Conservation (phyloP, 73 alveolate genomes). For the Paramecium pentaurelia region DNA sequence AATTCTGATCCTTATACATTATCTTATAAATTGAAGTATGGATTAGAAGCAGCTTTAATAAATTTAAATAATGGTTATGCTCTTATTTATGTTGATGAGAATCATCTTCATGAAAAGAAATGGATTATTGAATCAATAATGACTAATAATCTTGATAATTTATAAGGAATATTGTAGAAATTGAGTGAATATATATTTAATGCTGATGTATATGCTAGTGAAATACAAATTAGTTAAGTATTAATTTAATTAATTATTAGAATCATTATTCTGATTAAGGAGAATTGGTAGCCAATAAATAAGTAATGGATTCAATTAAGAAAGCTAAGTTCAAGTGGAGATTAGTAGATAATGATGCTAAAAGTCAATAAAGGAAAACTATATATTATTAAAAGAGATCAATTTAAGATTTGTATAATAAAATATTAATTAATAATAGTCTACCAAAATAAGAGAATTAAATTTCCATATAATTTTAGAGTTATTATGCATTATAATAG, state of each 20-base stretch:
- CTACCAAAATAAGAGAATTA: not conserved
- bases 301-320: not conserved
- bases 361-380: not conserved
- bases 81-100: not conserved
- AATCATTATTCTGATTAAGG: not conserved
- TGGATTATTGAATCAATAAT: not conserved
- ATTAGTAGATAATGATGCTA: not conserved
- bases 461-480: not conserved
- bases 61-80: not conserved
- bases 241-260: not conserved
- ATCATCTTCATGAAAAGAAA: not conserved
- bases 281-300: not conserved
- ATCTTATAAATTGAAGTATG: not conserved
- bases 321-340: not conserved
- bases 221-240: not conserved
- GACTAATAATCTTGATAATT: not conserved
- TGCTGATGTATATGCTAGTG: not conserved
- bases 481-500: not conserved
- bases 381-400: not conserved
- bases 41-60: not conserved
- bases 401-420: not conserved
- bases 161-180: not conserved
- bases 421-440: not conserved
- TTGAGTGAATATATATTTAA: not conserved
- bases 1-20: not conserved